These are phyloP conservation scores for Suillus hirtellus DNA, from an alignment of 768 basidiomycete species.

Conservation along the genomic window DNA sequence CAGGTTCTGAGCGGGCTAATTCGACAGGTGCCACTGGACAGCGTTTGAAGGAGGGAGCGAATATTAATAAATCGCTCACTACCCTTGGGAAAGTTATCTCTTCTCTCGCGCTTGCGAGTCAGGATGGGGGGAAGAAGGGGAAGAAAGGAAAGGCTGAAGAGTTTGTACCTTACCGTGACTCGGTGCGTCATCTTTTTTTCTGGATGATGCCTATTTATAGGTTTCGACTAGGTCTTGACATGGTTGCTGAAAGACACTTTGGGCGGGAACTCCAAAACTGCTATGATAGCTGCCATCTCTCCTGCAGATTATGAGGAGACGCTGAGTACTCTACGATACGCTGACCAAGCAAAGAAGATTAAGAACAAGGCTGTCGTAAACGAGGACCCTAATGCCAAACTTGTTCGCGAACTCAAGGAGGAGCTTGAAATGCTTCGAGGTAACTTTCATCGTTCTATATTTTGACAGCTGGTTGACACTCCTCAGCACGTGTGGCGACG, in stretches of 20 bases:
- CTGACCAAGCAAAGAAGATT: conserved; percentile 99
- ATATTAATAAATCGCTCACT: conserved; percentile 98
- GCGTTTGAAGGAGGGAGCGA: conserved; percentile 94
- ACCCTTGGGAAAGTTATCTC: conserved; percentile 98
- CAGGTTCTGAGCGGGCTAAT: conserved; percentile 95
- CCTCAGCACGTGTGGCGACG: conserved; percentile 70
- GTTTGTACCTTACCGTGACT: conserved; percentile 96
- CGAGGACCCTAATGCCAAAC: conserved; percentile 99
- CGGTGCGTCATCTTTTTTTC: conserved; percentile 51
- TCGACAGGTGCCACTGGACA: conserved; percentile 97
- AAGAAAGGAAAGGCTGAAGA: conserved; percentile 91
- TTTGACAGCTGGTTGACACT: conserved; percentile 15
- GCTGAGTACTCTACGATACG: conserved; percentile 93
- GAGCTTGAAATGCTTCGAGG: conserved; percentile 91
- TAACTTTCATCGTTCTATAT: conserved; percentile 32
- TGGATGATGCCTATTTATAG: conserved; percentile 1
- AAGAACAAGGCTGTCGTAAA: conserved; percentile 99
- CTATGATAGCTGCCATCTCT: conserved; percentile 98
- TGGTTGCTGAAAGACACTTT: conserved; percentile 98
- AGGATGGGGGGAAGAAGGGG: conserved; percentile 70
- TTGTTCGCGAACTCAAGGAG: conserved; percentile 98
- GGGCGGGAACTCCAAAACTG: conserved; percentile 96
- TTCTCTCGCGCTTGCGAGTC: conserved; percentile 67
- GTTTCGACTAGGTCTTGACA: conserved; percentile 72
- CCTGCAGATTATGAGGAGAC: conserved; percentile 99